Evolutionary conservation across 768 basidiomycete species (phyloP), one percentile per base, ranked within the genome.

Genomic region (Chalciporus chontae): DNA sequence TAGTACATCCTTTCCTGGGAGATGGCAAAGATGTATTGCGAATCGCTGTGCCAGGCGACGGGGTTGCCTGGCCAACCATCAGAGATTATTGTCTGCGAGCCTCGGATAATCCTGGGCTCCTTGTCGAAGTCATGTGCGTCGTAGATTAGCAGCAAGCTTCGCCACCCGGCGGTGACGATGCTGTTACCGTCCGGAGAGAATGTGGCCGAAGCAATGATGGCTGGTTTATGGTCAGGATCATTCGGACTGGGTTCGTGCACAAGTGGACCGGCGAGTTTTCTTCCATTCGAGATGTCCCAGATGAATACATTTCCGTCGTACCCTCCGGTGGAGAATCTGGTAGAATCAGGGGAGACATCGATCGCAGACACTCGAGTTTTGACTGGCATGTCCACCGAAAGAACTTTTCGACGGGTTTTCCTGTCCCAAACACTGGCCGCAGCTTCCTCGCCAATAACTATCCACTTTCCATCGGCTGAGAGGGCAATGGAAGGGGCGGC

Each of bases 251-350:
- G 19, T 24, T 40, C 37, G 3, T 51, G 39, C 26, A 27, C 18
- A 19, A 53, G 34, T 2, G 53, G 53, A 9, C 45, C 50, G 13
- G 43, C 15, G 1, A 47, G 11, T 18, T 43, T n/a, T 21, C 37
- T 13, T 1, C 41, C 45, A 2, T 38, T 47, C 27, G 4, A 0
- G 13, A 54, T 39, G 13, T 8, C 8, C 53, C 50, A 53, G 9
- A 54, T 3, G 36, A 9, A 34, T 13, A 32, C 31, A 11, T 31
- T 40, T 6, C 27, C 21, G 3, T 4, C 11, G 2, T 26, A 36
- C 11, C 50, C 45, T 26, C 26, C 26, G 19, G 45, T 53, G 13
- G 37, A 41, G 7, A 53, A 43, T 42, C 23, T 27, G 37, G 41
- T 43, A 13, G 53, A 47, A 21, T 52, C 44, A 0, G 51, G 41